Evolutionary conservation across 1,284 basidiomycete species (phyloP).

Genomic region (Thelephora terrestris): DNA sequence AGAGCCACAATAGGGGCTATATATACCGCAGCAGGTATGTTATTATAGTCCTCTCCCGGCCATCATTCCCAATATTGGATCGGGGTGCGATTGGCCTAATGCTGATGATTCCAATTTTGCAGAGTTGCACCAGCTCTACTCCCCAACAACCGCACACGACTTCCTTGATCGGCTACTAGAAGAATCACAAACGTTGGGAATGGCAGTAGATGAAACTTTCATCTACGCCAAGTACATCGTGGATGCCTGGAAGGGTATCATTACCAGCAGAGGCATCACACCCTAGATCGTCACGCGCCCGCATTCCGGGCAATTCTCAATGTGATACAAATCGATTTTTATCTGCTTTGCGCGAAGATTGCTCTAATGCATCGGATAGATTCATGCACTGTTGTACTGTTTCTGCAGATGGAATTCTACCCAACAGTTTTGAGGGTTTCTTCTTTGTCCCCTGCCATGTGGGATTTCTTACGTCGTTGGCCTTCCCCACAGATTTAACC

Average conservation of each 20-base stretch:
- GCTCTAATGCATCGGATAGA: no score
- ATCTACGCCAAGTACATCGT: slow-evolving; percentile 49
- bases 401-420: no score
- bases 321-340: no score
- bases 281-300: no score
- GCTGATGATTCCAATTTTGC: neutral
- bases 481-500: no score
- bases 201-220: slow-evolving; percentile 36
- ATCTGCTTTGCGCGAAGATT: no score
- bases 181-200: slow-evolving; percentile 31
- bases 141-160: slow-evolving; percentile 47
- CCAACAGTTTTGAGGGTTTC: no score
- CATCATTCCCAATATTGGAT: neutral
- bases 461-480: no score
- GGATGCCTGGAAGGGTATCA: slow-evolving; percentile 58
- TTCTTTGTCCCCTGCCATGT: no score
- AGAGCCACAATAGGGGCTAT: slow-evolving; percentile 51
- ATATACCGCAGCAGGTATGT: slow-evolving; percentile 54
- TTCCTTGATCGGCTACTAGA: slow-evolving; percentile 59
- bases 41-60: slow-evolving; percentile 7
- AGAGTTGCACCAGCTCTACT: slow-evolving; percentile 70
- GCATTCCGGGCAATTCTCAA: no score
- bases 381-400: no score
- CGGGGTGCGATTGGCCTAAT: neutral
- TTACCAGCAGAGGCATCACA: slow-evolving; percentile 50